A percentile compares a stretch with the other conserved stretches of the same genome.
phyloP scores from a whole-genome alignment of 345 rosid species.

The Erodium maritimum region DNA sequence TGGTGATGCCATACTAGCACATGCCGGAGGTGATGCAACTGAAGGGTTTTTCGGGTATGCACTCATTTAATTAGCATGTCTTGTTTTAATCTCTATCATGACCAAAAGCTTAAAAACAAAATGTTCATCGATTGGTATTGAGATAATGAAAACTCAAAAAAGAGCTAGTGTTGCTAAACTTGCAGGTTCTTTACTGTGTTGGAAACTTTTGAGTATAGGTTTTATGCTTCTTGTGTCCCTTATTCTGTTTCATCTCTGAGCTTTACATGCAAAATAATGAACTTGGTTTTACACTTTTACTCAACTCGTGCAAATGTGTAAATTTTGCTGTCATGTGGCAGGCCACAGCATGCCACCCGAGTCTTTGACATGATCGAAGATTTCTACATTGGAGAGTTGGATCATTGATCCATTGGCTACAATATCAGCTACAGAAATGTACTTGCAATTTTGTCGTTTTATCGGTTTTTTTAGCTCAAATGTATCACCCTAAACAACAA shows the following conservation, averaged over 20 bases:
- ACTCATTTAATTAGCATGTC: not conserved
- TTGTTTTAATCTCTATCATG: not conserved
- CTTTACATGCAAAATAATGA: too few species aligned
- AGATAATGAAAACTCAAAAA: not conserved
- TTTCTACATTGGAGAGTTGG: slow-evolving; percentile 60
- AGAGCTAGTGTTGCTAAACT: too few species aligned
- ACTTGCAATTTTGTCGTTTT: not conserved
- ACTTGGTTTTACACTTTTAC: not conserved
- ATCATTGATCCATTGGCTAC: slow-evolving; percentile 9
- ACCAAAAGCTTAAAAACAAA: not conserved
- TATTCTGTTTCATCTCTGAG: too few species aligned
- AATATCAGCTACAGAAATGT: not conserved
- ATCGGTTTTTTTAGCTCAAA: not conserved
- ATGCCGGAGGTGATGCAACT: slow-evolving; percentile 92
- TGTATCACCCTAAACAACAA: not conserved
- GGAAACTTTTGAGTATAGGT: too few species aligned
- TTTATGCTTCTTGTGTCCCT: too few species aligned
- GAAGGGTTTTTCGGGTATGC: slow-evolving; percentile 81
- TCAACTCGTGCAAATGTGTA: not conserved
- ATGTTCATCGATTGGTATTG: not conserved
- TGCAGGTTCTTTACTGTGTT: too few species aligned
- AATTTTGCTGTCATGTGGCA: slow-evolving; percentile 8
- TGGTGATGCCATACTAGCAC: slow-evolving; percentile 77
- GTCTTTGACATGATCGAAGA: slow-evolving; percentile 81
- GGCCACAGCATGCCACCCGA: slow-evolving; percentile 78